Conservation (phyloP, 2,329 filamentous ascomycete species). For the Ilyonectria robusta region DNA sequence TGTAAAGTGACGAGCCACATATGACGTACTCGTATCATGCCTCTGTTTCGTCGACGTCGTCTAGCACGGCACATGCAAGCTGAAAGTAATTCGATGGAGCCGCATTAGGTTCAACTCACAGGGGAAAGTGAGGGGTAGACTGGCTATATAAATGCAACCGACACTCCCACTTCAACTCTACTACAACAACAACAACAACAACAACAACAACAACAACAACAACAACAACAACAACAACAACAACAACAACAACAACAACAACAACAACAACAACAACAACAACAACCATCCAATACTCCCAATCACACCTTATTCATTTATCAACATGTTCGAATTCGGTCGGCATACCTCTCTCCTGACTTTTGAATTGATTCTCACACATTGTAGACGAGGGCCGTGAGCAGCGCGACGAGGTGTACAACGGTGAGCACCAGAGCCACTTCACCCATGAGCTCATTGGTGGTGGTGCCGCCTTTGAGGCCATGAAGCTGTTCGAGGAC, state of each 20-base stretch:
- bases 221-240: neutral
- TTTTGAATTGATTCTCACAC: neutral
- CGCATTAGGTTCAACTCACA: too few species aligned
- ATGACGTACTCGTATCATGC: neutral
- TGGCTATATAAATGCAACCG: neutral
- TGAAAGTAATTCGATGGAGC: neutral
- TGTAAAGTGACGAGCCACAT: neutral
- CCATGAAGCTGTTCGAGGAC: slow-evolving; percentile 86
- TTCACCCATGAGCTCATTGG: slow-evolving; percentile 82
- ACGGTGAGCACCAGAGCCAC: slow-evolving; percentile 69
- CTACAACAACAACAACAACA: neutral
- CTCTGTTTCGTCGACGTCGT: neutral
- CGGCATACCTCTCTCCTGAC: neutral
- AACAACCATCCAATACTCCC: neutral
- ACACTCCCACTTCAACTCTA: neutral
- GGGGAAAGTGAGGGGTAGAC: neutral
- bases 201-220: neutral
- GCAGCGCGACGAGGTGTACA: slow-evolving; percentile 59
- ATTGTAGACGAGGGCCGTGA: slow-evolving; percentile 22
- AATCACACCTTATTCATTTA: neutral
- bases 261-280: neutral
- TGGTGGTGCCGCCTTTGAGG: slow-evolving; percentile 83
- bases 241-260: neutral
- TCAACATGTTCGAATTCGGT: slow-evolving; percentile 33
- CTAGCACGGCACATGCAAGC: slow-evolving; percentile 2